Evolutionary conservation across 352 stramenopile genomes (phyloP), one percentile per base, ranked within the genome.

Genomic region (Phytophthora macrochlamydospora): DNA sequence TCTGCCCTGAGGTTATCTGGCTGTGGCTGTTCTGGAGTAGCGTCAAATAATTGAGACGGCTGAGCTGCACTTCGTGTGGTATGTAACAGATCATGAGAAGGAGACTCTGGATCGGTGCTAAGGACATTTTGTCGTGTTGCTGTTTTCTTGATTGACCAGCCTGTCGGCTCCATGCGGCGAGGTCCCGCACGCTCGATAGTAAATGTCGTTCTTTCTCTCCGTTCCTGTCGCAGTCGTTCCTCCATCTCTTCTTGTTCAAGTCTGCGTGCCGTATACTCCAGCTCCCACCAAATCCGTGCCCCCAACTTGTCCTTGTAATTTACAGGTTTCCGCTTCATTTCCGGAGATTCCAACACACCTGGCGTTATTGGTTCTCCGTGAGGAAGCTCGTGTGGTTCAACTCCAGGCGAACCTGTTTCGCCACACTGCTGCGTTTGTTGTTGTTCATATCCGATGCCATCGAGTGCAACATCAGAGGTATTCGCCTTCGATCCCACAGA

Each of bases 241-340:
- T 62, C 12, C 2, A 62, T 51, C 51, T 76, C 59, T 56, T 80
- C 53, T 24, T 59, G 54, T 46, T 78, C 59, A 8, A 89, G 57
- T 31, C 46, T 60, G n/a, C 61, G 54, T 7, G 78, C 78, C 0
- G 66, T 76, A 54, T 90, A 90, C 31, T 89, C 79, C 0, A 93
- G 67, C 45, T 90, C 78, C 77, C 78, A 93, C 85, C 83, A 93
- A 14, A 88, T 60, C 43, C 71, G 78, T 31, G 75, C 71, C 13
- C 82, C 82, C 0, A 93, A 67, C 37, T 93, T 91, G 32, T 76
- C 59, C 43, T 65, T 73, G 51, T 73, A 73, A 51, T 70, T 70
- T 29, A 64, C 42, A 31, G 48, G 51, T 2, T 14, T 7, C 30
- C 14, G 28, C 14, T 54, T 58, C 14, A 11, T 69, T 42, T 24